Conservation (phyloP, 1,284 basidiomycete species). For the Tremellales sp. region DNA sequence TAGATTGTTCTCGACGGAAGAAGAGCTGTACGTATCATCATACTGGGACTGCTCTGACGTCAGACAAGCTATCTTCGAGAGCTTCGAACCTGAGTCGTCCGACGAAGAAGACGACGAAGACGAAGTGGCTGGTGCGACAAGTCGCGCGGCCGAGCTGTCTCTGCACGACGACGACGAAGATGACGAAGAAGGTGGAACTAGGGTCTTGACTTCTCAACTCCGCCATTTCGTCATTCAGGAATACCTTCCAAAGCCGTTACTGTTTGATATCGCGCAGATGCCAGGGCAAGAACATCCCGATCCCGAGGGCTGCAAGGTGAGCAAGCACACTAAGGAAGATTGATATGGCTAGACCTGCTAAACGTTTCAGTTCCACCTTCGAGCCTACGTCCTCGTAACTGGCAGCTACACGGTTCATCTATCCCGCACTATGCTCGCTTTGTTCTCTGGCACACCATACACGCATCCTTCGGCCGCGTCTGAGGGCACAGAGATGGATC, state of each 20-base stretch:
- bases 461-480: constrained; percentile 42
- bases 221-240: constrained; percentile 98
- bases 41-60: not conserved
- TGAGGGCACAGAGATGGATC: constrained; percentile 51
- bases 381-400: constrained; percentile 84
- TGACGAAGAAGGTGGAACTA: constrained; percentile 52
- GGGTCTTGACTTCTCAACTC: constrained; percentile 78
- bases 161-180: constrained; percentile 33
- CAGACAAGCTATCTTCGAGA: constrained; percentile 68
- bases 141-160: not conserved
- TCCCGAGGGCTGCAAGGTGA: constrained; percentile 65
- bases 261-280: constrained; percentile 61
- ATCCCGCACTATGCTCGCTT: constrained; percentile 74
- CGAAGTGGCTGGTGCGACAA: constrained; percentile 13
- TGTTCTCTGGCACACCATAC: constrained; percentile 75
- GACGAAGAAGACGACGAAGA: constrained; percentile 32
- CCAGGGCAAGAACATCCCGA: constrained; percentile 15
- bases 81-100: constrained; percentile 65
- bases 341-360: constrained; percentile 6
- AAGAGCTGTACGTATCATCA: constrained; percentile 53
- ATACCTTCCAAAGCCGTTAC: constrained; percentile 70
- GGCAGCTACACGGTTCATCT: constrained; percentile 75
- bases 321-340: not conserved
- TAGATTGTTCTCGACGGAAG: constrained; percentile 77
- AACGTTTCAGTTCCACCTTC: constrained; percentile 82